Base-by-base conservation (phyloP, 164 flowering plant species). In the Chloranthus sessilifolius region DNA sequence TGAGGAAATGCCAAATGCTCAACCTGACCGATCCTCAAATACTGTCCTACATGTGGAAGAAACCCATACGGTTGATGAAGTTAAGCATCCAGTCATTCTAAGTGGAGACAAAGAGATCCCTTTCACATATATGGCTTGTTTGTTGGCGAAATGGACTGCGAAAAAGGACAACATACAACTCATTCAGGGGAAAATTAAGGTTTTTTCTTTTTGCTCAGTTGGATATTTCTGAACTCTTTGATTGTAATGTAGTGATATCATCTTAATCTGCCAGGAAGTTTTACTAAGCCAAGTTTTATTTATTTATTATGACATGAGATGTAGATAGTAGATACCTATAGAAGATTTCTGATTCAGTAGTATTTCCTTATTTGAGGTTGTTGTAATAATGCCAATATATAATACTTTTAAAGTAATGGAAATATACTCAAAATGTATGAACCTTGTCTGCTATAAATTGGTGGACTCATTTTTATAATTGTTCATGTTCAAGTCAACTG, bases 121-220 rank as follows among this genome's bases (percentile, higher is more conserved):
- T 57, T 94, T 94, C 56, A 87, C 83, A 4, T 94, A 94, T 74
- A 61, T 94, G 53, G 75, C 87, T 42, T 75, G 75, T 69, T 50
- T 94, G 63, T 76, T 74, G 37, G 75, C 81, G 9, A 81, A 77
- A 46, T 76, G 72, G 77, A 75, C 76, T 38, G 67, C 67, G 43
- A 56, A 55, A 50, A 60, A 58, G 55, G 82, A 65, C 19, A 53
- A 55, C 0, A 42, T 50, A 47, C 43, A 67, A 14, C 60, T 23
- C 50, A 74, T 85, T 61, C 76, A 59, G 45, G 96, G 95, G 34
- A 89, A 72, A 56, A 72, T 89, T 34, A 88, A 92, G 95, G 97
- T 92, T 53, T 50, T 11, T 21, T 1, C 8, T 19, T 16, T 21
- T 35, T 45, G 15, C 48, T 53, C 21, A 36, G 23, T 37, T 36